These are phyloP conservation scores for Candida nonsorbophila DNA, from an alignment of 805 yeast genomes.

Conservation along the genomic window DNA sequence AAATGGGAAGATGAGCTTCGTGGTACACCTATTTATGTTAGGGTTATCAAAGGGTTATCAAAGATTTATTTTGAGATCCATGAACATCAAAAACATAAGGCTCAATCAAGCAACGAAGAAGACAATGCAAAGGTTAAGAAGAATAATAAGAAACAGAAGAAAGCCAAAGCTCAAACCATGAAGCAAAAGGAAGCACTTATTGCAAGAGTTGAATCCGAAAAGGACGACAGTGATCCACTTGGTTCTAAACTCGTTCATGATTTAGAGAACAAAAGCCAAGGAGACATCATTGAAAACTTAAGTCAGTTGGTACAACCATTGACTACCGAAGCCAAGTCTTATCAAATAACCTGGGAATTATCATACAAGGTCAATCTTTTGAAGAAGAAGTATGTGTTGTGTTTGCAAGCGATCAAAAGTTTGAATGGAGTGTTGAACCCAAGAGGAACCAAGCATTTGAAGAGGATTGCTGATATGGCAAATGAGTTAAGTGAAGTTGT, in stretches of 20 bases:
- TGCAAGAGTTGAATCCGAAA: constrained; percentile 36
- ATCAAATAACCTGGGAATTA: constrained; percentile 37
- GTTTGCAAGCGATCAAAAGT: constrained; percentile 40
- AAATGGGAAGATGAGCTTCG: constrained; percentile 79
- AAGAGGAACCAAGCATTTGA: constrained; percentile 10
- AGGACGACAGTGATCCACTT: constrained; percentile 54
- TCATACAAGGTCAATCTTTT: constrained; percentile 34
- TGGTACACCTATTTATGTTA: constrained; percentile 63
- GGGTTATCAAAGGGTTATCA: constrained; percentile 64
- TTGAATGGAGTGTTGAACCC: constrained; percentile 33
- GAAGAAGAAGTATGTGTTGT: constrained; percentile 42
- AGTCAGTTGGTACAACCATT: constrained; percentile 35
- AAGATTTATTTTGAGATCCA: constrained; percentile 45
- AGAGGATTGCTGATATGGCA: constrained; percentile 24
- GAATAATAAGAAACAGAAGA: constrained; percentile 49
- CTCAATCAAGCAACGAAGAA: constrained; percentile 9
- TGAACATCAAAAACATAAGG: constrained; percentile 13
- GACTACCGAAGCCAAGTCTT: constrained; percentile 35
- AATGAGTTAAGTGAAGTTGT: constrained; percentile 24
- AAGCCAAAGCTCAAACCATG: constrained; percentile 43
- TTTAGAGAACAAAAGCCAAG: constrained; percentile 16
- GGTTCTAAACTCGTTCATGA: constrained; percentile 42
- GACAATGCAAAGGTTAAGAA: constrained; percentile 13
- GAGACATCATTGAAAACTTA: constrained; percentile 42
- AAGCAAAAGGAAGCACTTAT: constrained; percentile 54